Conservation (phyloP, 306 rosid species). For the Hippophae gyantsensis region DNA sequence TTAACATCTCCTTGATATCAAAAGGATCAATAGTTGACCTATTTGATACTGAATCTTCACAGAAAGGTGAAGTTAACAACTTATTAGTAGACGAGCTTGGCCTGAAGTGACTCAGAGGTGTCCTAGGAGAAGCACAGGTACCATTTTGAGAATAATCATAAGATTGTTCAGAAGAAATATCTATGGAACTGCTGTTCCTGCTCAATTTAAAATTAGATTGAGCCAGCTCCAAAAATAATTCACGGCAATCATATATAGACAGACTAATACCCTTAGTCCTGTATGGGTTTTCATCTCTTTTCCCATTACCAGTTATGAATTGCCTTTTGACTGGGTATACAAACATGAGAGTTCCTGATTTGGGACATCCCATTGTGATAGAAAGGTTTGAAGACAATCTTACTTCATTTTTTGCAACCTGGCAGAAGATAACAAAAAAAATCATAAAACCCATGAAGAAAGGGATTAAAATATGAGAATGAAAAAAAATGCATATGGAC, state of each 20-base stretch:
- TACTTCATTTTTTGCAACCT: constrained; percentile 65
- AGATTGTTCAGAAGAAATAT: constrained; percentile 26
- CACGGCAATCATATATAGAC: constrained; percentile 41
- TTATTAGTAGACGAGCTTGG: constrained; percentile 23
- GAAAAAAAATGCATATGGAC: not conserved
- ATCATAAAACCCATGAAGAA: not conserved
- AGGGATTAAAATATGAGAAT: not conserved
- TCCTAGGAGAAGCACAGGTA: constrained; percentile 47
- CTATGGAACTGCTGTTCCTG: constrained; percentile 18
- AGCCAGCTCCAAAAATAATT: constrained; percentile 51
- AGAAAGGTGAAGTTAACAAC: constrained; percentile 35
- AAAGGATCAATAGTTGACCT: constrained; percentile 27
- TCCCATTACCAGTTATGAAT: constrained; percentile 17
- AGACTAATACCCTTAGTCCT: constrained; percentile 22
- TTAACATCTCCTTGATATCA: constrained; percentile 43
- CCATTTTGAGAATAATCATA: constrained; percentile 31
- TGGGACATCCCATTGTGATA: constrained; percentile 61
- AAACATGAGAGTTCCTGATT: constrained; percentile 42
- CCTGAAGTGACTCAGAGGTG: constrained; percentile 54
- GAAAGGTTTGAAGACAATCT: constrained; percentile 60
- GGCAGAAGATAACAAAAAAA: not conserved
- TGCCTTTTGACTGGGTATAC: constrained; percentile 35
- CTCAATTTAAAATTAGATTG: constrained; percentile 29
- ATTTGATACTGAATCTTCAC: constrained; percentile 32
- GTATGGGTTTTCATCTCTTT: constrained; percentile 25